phyloP scores from a whole-genome alignment of 192 early-diverging fungal species.

The Podila epicladia region DNA sequence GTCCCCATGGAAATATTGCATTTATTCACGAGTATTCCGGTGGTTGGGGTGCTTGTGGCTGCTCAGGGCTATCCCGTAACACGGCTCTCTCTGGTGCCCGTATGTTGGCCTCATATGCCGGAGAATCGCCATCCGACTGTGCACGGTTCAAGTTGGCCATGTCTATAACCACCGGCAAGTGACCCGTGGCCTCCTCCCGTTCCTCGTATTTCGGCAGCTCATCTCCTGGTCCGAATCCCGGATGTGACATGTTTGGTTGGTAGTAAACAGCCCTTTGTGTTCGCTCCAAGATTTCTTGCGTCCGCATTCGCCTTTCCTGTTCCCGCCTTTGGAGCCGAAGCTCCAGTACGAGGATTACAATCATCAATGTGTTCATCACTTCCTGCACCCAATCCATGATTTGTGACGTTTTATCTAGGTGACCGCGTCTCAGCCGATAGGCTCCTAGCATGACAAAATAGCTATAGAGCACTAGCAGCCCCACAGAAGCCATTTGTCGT shows the following conservation, averaged over 20 bases:
- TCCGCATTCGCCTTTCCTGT: background rate
- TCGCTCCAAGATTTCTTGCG: background rate
- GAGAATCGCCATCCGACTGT: background rate
- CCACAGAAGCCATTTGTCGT: background rate
- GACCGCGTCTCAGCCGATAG: background rate
- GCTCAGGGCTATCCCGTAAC: too few relatives aligned
- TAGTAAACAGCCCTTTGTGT: background rate
- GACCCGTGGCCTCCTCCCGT: background rate
- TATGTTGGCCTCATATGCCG: too few relatives aligned
- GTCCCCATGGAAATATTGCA: background rate
- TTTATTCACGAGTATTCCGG: background rate
- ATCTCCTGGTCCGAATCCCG: background rate
- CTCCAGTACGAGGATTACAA: background rate
- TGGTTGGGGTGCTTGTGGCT: background rate
- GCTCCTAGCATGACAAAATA: background rate
- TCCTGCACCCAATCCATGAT: slow-evolving; percentile 6
- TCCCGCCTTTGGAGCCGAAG: background rate
- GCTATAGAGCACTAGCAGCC: background rate
- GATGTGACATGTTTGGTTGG: background rate
- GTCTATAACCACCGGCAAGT: background rate
- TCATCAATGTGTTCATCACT: background rate
- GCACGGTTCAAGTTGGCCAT: too few relatives aligned
- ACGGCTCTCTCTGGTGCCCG: too few relatives aligned
- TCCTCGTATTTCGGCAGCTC: background rate
- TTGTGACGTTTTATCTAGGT: background rate